Evolutionary conservation across 495 filamentous ascomycete species (phyloP), one percentile per base, ranked within the genome.

Genomic region (Peziza echinospora): DNA sequence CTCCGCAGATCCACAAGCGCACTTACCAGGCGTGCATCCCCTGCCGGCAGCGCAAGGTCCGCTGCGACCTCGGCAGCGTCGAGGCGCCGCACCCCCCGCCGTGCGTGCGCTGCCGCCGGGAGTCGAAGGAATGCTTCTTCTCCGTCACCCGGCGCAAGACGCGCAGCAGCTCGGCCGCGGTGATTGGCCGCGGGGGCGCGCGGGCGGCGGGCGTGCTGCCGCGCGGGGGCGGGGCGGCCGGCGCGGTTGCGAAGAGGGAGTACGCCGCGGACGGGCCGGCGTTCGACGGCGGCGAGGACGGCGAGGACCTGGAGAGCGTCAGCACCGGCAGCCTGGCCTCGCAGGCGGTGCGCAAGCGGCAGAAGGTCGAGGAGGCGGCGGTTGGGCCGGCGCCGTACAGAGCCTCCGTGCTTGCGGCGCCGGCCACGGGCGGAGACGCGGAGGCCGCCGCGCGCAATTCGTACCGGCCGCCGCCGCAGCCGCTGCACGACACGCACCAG

Each of bases 21-120:
- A 61, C 52, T 45, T 85, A 85, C 55, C 80, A 85, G 64, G 45
- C 45, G 43, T 93, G 85, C 64, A 89, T 92, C 56, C 85, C 85
- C 7, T 93, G 86, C 60, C 76, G 86, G 19, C 78, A 79, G 44
- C 74, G 86, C 54, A 94, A 93, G 63, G 86, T 93, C 26, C 83
- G 85, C 49, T 94, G 86, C 63, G 86, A 94, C 60, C 68, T 92
- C 41, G 86, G 86, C 47, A 84, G 81, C 63, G 86, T 96, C 55
- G 89, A 97, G 64, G 80, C 87, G 50, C 89, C 89, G 26, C 77
- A 85, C 59, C 82, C 87, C 51, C 89, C 89, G 37, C 91, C 91
- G 1, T 97, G 89, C 57, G 82, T 87, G 49, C 75, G 89, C 59
- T 97, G 89, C 62, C 77, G 84, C 21, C 76, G 89, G 49, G 89